These are phyloP conservation scores for Cyclocybe cylindracea DNA, from an alignment of 768 basidiomycete genomes.

Conservation along the genomic window DNA sequence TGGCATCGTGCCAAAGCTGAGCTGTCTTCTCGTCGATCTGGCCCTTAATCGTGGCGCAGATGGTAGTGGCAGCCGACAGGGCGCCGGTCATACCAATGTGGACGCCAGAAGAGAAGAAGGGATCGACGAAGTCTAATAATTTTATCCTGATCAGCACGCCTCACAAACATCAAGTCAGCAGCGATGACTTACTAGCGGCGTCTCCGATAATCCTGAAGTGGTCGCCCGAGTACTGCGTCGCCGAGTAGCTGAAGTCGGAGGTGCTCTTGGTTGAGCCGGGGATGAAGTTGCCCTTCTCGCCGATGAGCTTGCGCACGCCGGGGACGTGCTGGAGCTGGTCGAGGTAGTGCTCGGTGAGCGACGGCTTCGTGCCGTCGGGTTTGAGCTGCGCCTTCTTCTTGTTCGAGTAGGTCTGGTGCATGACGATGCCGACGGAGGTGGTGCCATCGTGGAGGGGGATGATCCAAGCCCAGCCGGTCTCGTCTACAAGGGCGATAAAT, in stretches of 20 bases:
- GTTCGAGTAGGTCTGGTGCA: slow-evolving; percentile 37
- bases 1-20: slow-evolving; percentile 33
- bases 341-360: slow-evolving; percentile 37
- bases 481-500: slow-evolving; percentile 32
- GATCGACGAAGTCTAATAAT: slow-evolving; percentile 43
- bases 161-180: not conserved
- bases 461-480: slow-evolving; percentile 58
- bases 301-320: slow-evolving; percentile 29
- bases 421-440: slow-evolving; percentile 51
- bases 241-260: slow-evolving; percentile 39
- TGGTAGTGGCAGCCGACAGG: slow-evolving; percentile 37
- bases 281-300: slow-evolving; percentile 20
- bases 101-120: slow-evolving; percentile 47
- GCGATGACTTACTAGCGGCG: slow-evolving; percentile 34
- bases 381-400: slow-evolving; percentile 27
- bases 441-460: slow-evolving; percentile 54
- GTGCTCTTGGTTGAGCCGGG: slow-evolving; percentile 24
- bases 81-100: slow-evolving; percentile 42
- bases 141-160: not conserved
- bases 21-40: slow-evolving; percentile 29
- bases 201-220: slow-evolving; percentile 40
- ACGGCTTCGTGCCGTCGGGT: slow-evolving; percentile 14
- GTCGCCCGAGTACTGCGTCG: slow-evolving; percentile 32
- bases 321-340: slow-evolving; percentile 33
- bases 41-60: slow-evolving; percentile 36